Evolutionary conservation across 1,139 yeast genomes (phyloP).

Genomic region (Debaryomyces psychrophilus): DNA sequence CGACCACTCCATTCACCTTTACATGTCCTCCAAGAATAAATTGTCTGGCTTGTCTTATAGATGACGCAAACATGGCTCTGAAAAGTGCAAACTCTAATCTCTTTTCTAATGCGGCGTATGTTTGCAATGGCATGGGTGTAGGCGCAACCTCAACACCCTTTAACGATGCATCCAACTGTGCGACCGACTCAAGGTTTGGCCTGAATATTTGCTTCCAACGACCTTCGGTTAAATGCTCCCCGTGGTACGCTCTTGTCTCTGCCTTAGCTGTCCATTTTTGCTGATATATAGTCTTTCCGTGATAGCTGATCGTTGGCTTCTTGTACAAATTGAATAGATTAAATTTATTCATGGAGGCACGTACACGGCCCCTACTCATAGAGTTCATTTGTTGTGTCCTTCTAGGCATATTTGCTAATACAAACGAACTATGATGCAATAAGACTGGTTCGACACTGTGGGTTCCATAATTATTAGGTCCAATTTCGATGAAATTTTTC

Average conservation of each 20-base stretch:
- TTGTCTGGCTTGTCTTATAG: conserved; percentile 92
- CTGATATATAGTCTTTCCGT: conserved; percentile 71
- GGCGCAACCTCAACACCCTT: conserved; percentile 58
- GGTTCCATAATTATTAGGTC: background rate
- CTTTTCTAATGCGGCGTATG: conserved; percentile 85
- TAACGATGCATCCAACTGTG: conserved; percentile 77
- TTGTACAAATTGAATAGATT: conserved; percentile 86
- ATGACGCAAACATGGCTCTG: conserved; percentile 91
- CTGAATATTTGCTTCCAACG: conserved; percentile 76
- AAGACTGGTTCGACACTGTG: background rate
- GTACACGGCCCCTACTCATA: conserved; percentile 70
- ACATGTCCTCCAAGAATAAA: conserved; percentile 84
- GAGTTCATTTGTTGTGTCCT: conserved; percentile 61
- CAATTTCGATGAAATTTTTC: conserved; percentile 11
- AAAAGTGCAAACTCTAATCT: conserved; percentile 88
- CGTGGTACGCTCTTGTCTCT: conserved; percentile 94
- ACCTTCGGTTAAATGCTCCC: conserved; percentile 86
- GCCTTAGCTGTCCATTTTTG: conserved; percentile 92
- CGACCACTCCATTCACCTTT: conserved; percentile 76
- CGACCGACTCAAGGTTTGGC: conserved; percentile 80
- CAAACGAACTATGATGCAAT: conserved; percentile 1
- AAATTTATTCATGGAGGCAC: conserved; percentile 91
- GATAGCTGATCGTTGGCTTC: conserved; percentile 56
- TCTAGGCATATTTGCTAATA: conserved; percentile 54
- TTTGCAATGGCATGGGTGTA: conserved; percentile 85